These are phyloP conservation scores for Westerdykella aurantiaca DNA, from an alignment of 2,329 filamentous ascomycete genomes.

Conservation along the genomic window DNA sequence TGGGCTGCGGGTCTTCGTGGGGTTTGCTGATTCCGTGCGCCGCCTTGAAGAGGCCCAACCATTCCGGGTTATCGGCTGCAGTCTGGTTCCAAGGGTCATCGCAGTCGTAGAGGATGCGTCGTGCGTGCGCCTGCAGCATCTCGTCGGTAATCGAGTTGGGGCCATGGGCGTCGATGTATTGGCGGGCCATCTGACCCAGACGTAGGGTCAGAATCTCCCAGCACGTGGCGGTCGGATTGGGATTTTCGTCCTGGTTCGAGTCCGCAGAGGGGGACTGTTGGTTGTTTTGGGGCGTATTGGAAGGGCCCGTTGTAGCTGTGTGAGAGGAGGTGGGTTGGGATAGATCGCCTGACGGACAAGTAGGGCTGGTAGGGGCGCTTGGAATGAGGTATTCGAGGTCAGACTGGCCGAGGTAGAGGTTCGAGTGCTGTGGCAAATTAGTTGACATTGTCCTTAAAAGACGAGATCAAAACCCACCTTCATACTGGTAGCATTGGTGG, in stretches of 20 bases:
- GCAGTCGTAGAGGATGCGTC: slow-evolving; percentile 44
- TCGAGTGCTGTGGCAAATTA: slow-evolving; percentile 10
- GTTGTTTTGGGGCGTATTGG: slow-evolving; percentile 1
- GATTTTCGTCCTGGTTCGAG: neutral
- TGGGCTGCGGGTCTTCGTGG: neutral
- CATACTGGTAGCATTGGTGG: slow-evolving; percentile 33
- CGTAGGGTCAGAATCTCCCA: slow-evolving; percentile 47
- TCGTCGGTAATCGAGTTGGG: slow-evolving; percentile 41
- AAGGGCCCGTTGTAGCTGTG: slow-evolving; percentile 13
- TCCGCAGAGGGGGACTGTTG: neutral
- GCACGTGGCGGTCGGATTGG: slow-evolving; percentile 36
- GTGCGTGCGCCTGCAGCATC: slow-evolving; percentile 45
- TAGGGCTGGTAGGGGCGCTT: slow-evolving; percentile 1
- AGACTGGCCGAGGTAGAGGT: slow-evolving; percentile 10
- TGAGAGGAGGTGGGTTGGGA: slow-evolving; percentile 6
- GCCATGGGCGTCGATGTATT: slow-evolving; percentile 34
- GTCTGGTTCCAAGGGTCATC: slow-evolving; percentile 47
- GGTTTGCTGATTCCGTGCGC: slow-evolving; percentile 30
- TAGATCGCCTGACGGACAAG: slow-evolving; percentile 12
- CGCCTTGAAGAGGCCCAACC: slow-evolving; percentile 47
- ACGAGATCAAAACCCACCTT: slow-evolving; percentile 16
- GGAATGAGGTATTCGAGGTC: slow-evolving; percentile 29
- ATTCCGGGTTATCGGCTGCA: slow-evolving; percentile 39
- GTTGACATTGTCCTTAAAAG: neutral
- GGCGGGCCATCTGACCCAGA: slow-evolving; percentile 42